Percentiles rank a stretch among this genome's conserved stretches.
These are phyloP conservation scores for Ambrosia hybrid DNA, from an alignment of 140 eudicot species.

Conservation along the genomic window DNA sequence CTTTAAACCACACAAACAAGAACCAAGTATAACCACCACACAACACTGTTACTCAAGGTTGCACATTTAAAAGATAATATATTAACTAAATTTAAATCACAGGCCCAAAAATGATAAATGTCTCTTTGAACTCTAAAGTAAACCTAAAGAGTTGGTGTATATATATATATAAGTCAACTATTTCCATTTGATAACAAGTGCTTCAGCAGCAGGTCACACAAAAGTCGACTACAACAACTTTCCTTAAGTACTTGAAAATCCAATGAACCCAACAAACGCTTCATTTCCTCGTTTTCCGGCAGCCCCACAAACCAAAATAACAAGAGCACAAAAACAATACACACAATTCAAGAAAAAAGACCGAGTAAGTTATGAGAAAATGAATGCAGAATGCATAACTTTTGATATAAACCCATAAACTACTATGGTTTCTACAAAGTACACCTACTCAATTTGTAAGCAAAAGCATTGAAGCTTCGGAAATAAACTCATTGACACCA, in stretches of 20 bases:
- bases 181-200: background rate
- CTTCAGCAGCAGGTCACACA: background rate
- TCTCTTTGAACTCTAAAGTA: background rate
- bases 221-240: background rate
- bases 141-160: too few relatives aligned
- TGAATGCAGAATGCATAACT: slow-evolving; percentile 8
- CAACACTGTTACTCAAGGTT: background rate
- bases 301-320: background rate
- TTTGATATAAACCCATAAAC: background rate
- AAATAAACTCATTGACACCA: background rate
- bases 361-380: background rate
- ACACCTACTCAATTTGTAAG: background rate
- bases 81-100: background rate
- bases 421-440: background rate
- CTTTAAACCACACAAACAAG: background rate
- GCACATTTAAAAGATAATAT: background rate
- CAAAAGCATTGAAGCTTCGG: background rate
- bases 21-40: background rate
- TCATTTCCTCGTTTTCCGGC: background rate
- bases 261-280: background rate
- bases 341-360: background rate
- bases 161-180: background rate
- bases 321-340: background rate
- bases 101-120: background rate
- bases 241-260: background rate